phyloP scores from a whole-genome alignment of 2,329 filamentous ascomycete genomes.

The Phialemoniopsis sp. region DNA sequence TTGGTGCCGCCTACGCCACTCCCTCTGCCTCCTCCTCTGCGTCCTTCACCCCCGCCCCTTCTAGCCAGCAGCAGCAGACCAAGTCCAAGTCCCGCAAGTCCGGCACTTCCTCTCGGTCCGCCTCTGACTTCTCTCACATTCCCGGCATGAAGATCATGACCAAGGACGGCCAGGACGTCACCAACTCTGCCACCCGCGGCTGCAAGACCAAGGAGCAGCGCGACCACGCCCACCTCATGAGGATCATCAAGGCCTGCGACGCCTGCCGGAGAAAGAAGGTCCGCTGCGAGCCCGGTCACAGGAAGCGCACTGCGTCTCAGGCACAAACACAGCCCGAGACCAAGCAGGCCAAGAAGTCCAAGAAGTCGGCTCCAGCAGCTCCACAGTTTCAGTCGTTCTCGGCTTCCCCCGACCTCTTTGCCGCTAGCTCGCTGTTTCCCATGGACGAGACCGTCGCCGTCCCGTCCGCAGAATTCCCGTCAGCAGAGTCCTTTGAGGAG shows the following conservation, averaged over 20 bases:
- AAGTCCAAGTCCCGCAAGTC: constrained; percentile 21
- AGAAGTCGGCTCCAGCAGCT: constrained; percentile 16
- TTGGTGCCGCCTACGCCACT: constrained; percentile 19
- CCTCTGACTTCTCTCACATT: constrained; percentile 44
- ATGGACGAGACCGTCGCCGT: constrained; percentile 2
- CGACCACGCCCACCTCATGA: constrained; percentile 63
- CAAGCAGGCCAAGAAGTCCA: constrained; percentile 38
- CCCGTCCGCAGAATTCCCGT: constrained; percentile 7
- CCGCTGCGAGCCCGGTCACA: constrained; percentile 57
- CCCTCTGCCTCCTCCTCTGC: constrained; percentile 17
- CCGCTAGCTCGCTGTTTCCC: constrained; percentile 1
- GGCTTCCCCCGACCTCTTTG: constrained; percentile 6
- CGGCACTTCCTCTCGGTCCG: constrained; percentile 7
- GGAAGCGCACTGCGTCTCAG: constrained; percentile 36
- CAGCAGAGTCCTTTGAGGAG: constrained; percentile 12
- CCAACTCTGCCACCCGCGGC: constrained; percentile 56
- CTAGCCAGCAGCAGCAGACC: constrained; percentile 12
- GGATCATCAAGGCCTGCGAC: constrained; percentile 65
- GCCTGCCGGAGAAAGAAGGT: constrained; percentile 60
- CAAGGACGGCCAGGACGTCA: constrained; percentile 58
- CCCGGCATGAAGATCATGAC: constrained; percentile 67
- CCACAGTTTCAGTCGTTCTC: constrained; percentile 13
- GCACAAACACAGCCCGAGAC: constrained; percentile 19
- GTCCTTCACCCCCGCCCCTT: constrained; percentile 8
- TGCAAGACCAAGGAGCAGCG: constrained; percentile 66